These are phyloP conservation scores for Halophytophthora polymorphica DNA, from an alignment of 352 stramenopile species.

Conservation along the genomic window DNA sequence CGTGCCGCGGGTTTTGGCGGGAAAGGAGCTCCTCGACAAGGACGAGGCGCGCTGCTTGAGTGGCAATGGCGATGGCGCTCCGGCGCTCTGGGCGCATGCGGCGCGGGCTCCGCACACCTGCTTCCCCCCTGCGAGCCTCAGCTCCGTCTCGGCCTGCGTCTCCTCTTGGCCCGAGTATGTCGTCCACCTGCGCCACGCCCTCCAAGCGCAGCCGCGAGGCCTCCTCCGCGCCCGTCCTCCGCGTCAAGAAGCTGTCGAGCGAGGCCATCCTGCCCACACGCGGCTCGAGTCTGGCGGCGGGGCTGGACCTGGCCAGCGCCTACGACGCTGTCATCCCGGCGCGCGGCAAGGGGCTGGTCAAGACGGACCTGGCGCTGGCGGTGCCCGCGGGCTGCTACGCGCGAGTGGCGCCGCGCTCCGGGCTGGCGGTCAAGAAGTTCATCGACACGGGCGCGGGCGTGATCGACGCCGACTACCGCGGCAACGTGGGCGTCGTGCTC, in stretches of 20 bases:
- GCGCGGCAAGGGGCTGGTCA: conserved; percentile 92
- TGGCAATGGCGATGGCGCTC: too few species aligned
- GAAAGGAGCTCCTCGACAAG: too few species aligned
- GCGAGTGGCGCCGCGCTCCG: conserved; percentile 90
- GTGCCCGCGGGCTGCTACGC: conserved; percentile 95
- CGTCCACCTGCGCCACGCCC: conserved; percentile 7
- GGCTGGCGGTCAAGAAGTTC: conserved; percentile 96
- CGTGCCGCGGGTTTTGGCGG: too few species aligned
- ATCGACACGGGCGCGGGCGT: conserved; percentile 98
- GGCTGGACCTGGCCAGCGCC: conserved; percentile 82
- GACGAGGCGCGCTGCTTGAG: too few species aligned
- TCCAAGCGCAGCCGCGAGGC: conserved; percentile 25
- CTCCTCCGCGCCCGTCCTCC: conserved; percentile 36
- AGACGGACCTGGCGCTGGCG: conserved; percentile 96
- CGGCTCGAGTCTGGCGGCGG: conserved; percentile 74
- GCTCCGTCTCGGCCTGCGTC: conserved; percentile 2
- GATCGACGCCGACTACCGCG: conserved; percentile 97
- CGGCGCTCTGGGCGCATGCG: too few species aligned
- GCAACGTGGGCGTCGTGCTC: conserved; percentile 97
- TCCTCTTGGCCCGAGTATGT: too few species aligned
- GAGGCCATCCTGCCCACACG: conserved; percentile 77
- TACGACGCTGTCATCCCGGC: conserved; percentile 90
- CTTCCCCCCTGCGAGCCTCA: neutral
- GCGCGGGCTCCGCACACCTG: too few species aligned
- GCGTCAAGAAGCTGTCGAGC: conserved; percentile 84